Evolutionary conservation across 345 rosid genomes (phyloP), one percentile per base, ranked within the genome.

Genomic region (Dipteronia dyeriana): DNA sequence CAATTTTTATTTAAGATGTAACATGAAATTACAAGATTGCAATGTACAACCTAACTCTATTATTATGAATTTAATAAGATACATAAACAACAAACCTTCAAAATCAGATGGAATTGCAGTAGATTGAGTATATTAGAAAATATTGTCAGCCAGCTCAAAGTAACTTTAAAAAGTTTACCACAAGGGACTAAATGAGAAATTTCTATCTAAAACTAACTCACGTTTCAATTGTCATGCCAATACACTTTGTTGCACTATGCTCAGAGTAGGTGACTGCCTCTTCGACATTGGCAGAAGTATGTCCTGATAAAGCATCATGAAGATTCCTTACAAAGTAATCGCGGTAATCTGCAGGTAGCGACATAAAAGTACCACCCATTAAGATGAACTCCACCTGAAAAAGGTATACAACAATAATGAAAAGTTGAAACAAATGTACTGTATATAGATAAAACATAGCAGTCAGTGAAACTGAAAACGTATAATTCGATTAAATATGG

Each of bases 211-310:
- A 49, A 70, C 56, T 31, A 65, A 85, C 94, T 91, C 87, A 96
- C 99, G 99, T 94, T 85, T 97, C 98, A 75, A 97, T 94, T 0
- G 98, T 97, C 99, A 97, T 97, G 85, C 99, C 99, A 57, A 94
- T 97, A 84, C 99, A 97, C 88, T 97, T 97, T 13, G 88, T 88
- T 4, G 96, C 91, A 82, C 97, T 81, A 79, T 97, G 98, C 85
- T 97, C 99, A 17, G 98, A 97, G 80, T 90, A 94, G 25, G 96
- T 86, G 76, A 97, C 98, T 68, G 99, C 99, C 88, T 94, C 99
- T 83, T 90, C 97, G 79, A 97, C 92, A 62, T 92, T 97, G 49
- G 93, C 92, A 57, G 98, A 96, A 75, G 97, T 92, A 73, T 96
- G 97, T 38, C 99, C 99, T 51, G 98, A 97, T 74, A 97, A 83